Conservation (phyloP, 352 stramenopile species). For the Phytophthora tentaculata region DNA sequence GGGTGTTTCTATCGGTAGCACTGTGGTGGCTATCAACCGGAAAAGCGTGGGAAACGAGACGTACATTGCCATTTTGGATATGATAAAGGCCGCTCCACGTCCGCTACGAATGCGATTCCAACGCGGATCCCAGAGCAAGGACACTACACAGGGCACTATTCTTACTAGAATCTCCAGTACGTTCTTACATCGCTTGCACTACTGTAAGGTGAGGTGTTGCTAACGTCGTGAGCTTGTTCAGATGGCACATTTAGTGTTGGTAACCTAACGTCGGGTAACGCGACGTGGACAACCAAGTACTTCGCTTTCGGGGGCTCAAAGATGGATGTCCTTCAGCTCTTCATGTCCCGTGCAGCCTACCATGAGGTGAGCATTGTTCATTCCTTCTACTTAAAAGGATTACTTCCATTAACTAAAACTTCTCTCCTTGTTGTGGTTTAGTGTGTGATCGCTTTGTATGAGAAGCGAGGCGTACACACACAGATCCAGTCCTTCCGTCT, state of each 20-base stretch:
- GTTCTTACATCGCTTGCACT: conserved; percentile 5
- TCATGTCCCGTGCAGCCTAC: conserved; percentile 82
- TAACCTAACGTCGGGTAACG: conserved; percentile 81
- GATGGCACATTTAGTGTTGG: conserved; percentile 85
- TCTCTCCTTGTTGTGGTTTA: conserved; percentile 19
- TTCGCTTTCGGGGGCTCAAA: conserved; percentile 84
- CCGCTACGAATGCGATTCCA: conserved; percentile 80
- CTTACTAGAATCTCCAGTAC: conserved; percentile 86
- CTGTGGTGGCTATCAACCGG: conserved; percentile 76
- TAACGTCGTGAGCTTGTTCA: conserved; percentile 34
- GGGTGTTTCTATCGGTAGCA: conserved; percentile 68
- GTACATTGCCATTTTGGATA: conserved; percentile 71
- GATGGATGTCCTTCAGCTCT: conserved; percentile 86
- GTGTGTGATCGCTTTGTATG: conserved; percentile 86
- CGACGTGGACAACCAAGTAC: conserved; percentile 79
- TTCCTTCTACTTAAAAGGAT: neutral
- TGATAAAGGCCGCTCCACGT: conserved; percentile 81
- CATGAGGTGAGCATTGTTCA: conserved; percentile 56
- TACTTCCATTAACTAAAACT: conserved; percentile 2
- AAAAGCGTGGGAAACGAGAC: conserved; percentile 59
- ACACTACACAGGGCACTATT: conserved; percentile 70
- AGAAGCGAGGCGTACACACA: conserved; percentile 82
- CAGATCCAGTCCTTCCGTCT: conserved; percentile 87
- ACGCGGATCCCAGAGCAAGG: conserved; percentile 65
- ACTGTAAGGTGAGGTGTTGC: neutral